These are phyloP conservation scores for Candida tibetensis DNA, from an alignment of 805 yeast genomes.

Conservation along the genomic window DNA sequence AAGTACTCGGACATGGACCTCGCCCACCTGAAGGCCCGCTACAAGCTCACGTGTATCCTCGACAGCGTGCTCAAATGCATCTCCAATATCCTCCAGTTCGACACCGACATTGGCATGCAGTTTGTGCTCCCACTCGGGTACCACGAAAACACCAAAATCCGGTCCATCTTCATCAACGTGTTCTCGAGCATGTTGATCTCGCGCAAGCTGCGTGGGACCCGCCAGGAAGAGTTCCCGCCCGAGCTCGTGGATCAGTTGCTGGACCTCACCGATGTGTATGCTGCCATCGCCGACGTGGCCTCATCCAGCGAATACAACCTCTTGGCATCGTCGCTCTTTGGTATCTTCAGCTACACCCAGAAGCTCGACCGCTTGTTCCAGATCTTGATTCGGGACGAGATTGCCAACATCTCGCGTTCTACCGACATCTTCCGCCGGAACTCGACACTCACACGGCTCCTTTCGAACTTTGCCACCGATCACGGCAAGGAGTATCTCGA, in stretches of 20 bases:
- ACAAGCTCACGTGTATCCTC: conserved; percentile 54
- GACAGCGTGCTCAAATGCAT: conserved; percentile 65
- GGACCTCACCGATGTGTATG: conserved; percentile 41
- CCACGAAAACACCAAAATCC: conserved; percentile 60
- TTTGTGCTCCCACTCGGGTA: conserved; percentile 78
- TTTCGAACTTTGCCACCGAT: conserved; percentile 68
- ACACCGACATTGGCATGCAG: conserved; percentile 73
- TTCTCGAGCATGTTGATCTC: conserved; percentile 62
- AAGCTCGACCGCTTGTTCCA: conserved; percentile 46
- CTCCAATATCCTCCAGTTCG: conserved; percentile 67
- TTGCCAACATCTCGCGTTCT: conserved; percentile 54
- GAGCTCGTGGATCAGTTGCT: conserved; percentile 24
- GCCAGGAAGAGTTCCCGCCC: conserved; percentile 28
- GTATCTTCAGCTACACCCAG: conserved; percentile 44
- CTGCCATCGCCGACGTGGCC: conserved; percentile 58
- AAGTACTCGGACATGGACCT: conserved; percentile 32
- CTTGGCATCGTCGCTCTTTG: conserved; percentile 62
- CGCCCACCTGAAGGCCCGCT: conserved; percentile 32
- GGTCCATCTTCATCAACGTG: conserved; percentile 73
- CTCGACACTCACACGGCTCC: conserved; percentile 74
- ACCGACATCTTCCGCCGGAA: conserved; percentile 78
- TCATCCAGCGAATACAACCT: conserved; percentile 69
- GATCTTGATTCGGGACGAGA: conserved; percentile 59
- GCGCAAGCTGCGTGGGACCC: conserved; percentile 17
- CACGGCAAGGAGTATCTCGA: conserved; percentile 61